These are phyloP conservation scores for Carex kokanica DNA, from an alignment of 176 grass and related monocot genomes.

Conservation along the genomic window DNA sequence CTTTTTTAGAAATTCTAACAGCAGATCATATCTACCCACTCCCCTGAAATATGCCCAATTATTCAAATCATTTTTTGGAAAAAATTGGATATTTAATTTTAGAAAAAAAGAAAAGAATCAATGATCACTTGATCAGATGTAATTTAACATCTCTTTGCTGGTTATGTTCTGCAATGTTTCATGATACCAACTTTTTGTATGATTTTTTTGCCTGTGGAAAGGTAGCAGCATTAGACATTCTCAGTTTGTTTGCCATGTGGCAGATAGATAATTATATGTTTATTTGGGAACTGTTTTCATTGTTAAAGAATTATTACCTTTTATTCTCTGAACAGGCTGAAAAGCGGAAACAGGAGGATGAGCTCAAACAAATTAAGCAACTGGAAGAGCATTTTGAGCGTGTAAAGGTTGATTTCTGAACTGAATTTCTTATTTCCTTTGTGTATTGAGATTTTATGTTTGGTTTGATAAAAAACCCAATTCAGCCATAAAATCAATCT, in stretches of 20 bases:
- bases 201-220: constrained; percentile 54
- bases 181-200: neutral
- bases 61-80: neutral
- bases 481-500: neutral
- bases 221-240: constrained; percentile 55
- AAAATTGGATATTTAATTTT: neutral
- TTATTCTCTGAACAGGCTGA: constrained; percentile 51
- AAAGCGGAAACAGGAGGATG: constrained; percentile 93
- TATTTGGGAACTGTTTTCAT: neutral
- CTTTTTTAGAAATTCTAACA: constrained; percentile 15
- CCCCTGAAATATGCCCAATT: neutral
- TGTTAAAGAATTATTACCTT: neutral
- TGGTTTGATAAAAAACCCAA: neutral
- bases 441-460: neutral
- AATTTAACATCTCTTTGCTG: neutral
- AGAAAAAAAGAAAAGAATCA: neutral
- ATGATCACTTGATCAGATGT: neutral
- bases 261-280: neutral
- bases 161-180: neutral
- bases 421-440: neutral
- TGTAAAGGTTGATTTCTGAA: constrained; percentile 60
- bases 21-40: neutral
- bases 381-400: constrained; percentile 89
- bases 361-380: constrained; percentile 90
- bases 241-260: neutral